phyloP scores from a whole-genome alignment of 768 basidiomycete genomes.

The Lentinula edodes region DNA sequence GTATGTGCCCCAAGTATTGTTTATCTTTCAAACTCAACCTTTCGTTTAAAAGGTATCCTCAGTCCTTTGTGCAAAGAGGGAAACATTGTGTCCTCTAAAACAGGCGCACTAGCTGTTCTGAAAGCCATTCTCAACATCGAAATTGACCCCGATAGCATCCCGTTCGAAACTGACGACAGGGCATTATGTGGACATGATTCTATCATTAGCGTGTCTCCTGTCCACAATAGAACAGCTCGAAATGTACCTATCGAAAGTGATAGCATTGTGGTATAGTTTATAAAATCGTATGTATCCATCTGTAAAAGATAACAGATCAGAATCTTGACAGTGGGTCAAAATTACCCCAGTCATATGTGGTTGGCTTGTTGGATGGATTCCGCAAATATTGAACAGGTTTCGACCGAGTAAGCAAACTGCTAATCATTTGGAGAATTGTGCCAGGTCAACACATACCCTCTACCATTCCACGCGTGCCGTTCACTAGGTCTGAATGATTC shows the following conservation, averaged over 20 bases:
- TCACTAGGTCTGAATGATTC: too few relatives aligned
- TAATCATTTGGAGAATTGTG: too few relatives aligned
- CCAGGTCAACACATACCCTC: too few relatives aligned
- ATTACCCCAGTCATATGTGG: too few relatives aligned
- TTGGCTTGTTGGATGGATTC: too few relatives aligned
- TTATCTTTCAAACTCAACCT: not conserved
- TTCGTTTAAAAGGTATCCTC: conserved; percentile 49
- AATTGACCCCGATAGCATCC: conserved; percentile 32
- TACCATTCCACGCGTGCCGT: too few relatives aligned
- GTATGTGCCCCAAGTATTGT: conserved; percentile 30
- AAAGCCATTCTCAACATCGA: conserved; percentile 49
- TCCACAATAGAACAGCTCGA: conserved; percentile 39
- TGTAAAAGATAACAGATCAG: not conserved
- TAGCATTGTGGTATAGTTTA: not conserved
- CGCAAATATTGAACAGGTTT: too few relatives aligned
- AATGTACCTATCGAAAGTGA: conserved; percentile 36
- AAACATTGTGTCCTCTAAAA: conserved; percentile 69
- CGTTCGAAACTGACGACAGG: conserved; percentile 22
- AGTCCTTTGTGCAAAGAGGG: conserved; percentile 62
- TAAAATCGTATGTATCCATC: not conserved
- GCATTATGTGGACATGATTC: conserved; percentile 34
- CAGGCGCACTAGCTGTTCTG: conserved; percentile 67
- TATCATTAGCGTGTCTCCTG: conserved; percentile 45
- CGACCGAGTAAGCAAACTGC: too few relatives aligned
- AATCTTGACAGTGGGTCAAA: too few relatives aligned